Percentiles rank a stretch among this genome's conserved stretches.
Conservation (phyloP, 208 protist species). For the Crithidia mellificae region DNA sequence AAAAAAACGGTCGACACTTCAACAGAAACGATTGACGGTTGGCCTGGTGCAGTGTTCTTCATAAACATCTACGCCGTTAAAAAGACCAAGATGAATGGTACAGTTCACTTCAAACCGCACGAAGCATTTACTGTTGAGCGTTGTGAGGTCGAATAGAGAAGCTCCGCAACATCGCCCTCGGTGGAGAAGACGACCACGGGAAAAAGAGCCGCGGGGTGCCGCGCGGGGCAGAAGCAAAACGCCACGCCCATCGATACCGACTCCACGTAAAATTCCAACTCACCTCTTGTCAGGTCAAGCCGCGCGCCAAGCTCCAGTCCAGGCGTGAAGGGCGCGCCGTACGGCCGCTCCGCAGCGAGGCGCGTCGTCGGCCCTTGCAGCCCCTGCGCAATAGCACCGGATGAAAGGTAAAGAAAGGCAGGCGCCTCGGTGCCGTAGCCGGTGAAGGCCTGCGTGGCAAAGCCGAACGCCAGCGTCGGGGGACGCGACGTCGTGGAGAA, state of each 20-base stretch:
- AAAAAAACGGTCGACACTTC: too few species aligned
- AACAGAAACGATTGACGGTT: too few species aligned
- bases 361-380: neutral
- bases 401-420: conserved; percentile 49
- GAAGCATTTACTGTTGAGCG: too few species aligned
- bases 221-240: conserved; percentile 50
- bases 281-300: conserved; percentile 40
- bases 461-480: conserved; percentile 30
- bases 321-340: conserved; percentile 43
- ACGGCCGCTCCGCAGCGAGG: conserved; percentile 33
- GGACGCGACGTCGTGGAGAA: neutral
- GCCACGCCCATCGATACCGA: conserved; percentile 48
- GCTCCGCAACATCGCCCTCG: conserved; percentile 49
- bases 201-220: conserved; percentile 53
- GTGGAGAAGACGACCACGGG: conserved; percentile 55
- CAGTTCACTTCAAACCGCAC: too few species aligned
- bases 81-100: too few species aligned
- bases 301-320: conserved; percentile 54
- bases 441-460: conserved; percentile 31
- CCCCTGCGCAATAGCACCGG: conserved; percentile 42
- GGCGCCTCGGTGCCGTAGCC: conserved; percentile 29
- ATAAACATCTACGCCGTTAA: too few species aligned
- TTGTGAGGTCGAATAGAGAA: conserved; percentile 29
- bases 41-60: too few species aligned
- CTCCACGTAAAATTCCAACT: conserved; percentile 63